phyloP scores from a whole-genome alignment of 179 eudicot species.

The Beta lomatogona region DNA sequence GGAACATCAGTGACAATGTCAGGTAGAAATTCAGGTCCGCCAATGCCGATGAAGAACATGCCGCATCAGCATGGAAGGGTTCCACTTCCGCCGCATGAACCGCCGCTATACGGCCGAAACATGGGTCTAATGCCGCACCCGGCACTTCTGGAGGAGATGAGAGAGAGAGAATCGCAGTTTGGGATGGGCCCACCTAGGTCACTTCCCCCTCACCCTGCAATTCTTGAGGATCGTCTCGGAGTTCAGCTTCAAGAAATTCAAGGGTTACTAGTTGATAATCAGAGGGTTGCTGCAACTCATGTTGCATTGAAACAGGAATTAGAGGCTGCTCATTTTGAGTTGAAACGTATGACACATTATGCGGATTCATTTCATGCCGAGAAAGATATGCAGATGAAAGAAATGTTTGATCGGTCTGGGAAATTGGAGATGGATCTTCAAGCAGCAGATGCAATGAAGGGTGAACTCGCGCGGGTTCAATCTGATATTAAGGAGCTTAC shows the following conservation, averaged over 20 bases:
- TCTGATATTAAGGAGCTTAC: slow-evolving; percentile 75
- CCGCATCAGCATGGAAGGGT: slow-evolving; percentile 48
- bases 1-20: slow-evolving; percentile 44
- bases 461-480: slow-evolving; percentile 70
- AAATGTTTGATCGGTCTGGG: slow-evolving; percentile 63
- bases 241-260: slow-evolving; percentile 84
- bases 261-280: slow-evolving; percentile 72
- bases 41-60: slow-evolving; percentile 55
- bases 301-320: slow-evolving; percentile 92
- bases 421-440: slow-evolving; percentile 82
- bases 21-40: slow-evolving; percentile 85
- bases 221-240: slow-evolving; percentile 76
- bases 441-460: slow-evolving; percentile 69
- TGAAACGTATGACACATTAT: slow-evolving; percentile 61
- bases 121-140: slow-evolving; percentile 66
- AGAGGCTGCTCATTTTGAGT: slow-evolving; percentile 71
- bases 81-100: slow-evolving; percentile 54
- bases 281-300: slow-evolving; percentile 84
- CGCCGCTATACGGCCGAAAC: slow-evolving; percentile 58
- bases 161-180: slow-evolving; percentile 48
- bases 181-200: slow-evolving; percentile 59
- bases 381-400: slow-evolving; percentile 80
- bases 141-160: slow-evolving; percentile 70
- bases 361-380: slow-evolving; percentile 58
- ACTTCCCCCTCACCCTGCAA: slow-evolving; percentile 77